These are phyloP conservation scores for Limtongia smithiae DNA, from an alignment of 805 yeast genomes.

Conservation along the genomic window DNA sequence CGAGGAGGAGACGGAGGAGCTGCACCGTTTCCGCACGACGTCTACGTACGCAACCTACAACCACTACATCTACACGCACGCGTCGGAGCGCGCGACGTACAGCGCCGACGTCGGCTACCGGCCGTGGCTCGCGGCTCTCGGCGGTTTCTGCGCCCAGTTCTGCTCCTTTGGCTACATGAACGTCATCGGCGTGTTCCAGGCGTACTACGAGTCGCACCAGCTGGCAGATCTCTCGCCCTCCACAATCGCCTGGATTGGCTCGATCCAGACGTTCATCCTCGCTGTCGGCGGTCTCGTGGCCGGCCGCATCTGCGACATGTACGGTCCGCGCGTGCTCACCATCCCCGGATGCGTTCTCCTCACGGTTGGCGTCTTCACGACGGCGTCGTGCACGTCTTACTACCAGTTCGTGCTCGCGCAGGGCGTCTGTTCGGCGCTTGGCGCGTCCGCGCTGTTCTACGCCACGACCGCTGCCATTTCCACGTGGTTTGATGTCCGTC, in stretches of 20 bases:
- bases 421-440: slow-evolving; percentile 50
- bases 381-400: slow-evolving; percentile 41
- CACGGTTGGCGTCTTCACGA: slow-evolving; percentile 35
- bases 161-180: slow-evolving; percentile 55
- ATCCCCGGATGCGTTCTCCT: slow-evolving; percentile 31
- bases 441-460: slow-evolving; percentile 44
- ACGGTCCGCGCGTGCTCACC: slow-evolving; percentile 30
- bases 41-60: slow-evolving; percentile 21
- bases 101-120: slow-evolving; percentile 21
- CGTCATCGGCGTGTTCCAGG: slow-evolving; percentile 34
- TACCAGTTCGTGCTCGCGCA: slow-evolving; percentile 55
- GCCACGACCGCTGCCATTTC: slow-evolving; percentile 46
- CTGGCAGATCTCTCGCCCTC: slow-evolving; percentile 32
- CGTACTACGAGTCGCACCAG: slow-evolving; percentile 33
- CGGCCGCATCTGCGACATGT: slow-evolving; percentile 36
- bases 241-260: slow-evolving; percentile 38
- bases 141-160: slow-evolving; percentile 55
- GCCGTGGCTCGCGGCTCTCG: slow-evolving; percentile 51
- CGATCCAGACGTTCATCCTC: slow-evolving; percentile 36
- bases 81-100: slow-evolving; percentile 14
- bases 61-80: slow-evolving; percentile 14
- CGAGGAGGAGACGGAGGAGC: slow-evolving; percentile 13
- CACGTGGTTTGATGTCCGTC: slow-evolving; percentile 45
- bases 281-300: slow-evolving; percentile 32
- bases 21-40: slow-evolving; percentile 14